phyloP scores from a whole-genome alignment of 2,329 filamentous ascomycete genomes.

The Boeremia exigua region DNA sequence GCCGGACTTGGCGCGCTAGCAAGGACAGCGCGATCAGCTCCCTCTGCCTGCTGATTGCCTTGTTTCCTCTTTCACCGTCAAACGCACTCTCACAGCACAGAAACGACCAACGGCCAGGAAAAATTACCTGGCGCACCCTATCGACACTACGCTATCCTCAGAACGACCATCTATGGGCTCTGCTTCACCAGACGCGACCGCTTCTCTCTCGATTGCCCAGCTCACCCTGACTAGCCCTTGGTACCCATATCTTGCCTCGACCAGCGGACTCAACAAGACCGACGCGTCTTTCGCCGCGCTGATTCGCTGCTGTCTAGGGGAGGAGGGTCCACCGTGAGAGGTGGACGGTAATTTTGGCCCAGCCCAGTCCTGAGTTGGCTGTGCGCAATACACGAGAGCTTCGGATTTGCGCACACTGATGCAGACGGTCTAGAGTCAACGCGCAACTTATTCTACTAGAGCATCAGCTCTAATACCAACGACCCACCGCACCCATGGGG shows the following conservation, averaged over 20 bases:
- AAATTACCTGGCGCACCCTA: slow-evolving; percentile 37
- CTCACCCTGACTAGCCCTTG: slow-evolving; percentile 45
- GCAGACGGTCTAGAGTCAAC: slow-evolving; percentile 31
- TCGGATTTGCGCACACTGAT: slow-evolving; percentile 30
- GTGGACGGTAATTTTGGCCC: slow-evolving; percentile 57
- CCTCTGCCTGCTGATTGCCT: slow-evolving; percentile 22
- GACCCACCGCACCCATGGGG: slow-evolving; percentile 31
- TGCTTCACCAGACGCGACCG: slow-evolving; percentile 44
- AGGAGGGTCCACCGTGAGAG: slow-evolving; percentile 59
- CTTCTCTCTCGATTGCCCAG: slow-evolving; percentile 37
- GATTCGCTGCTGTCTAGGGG: slow-evolving; percentile 54
- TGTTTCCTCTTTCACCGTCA: slow-evolving; percentile 21
- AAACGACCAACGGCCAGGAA: slow-evolving; percentile 34
- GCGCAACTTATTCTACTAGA: slow-evolving; percentile 16
- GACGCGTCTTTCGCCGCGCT: slow-evolving; percentile 57
- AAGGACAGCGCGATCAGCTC: slow-evolving; percentile 25
- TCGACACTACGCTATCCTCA: slow-evolving; percentile 28
- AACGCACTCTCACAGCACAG: slow-evolving; percentile 27
- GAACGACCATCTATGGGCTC: slow-evolving; percentile 54
- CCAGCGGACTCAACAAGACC: slow-evolving; percentile 47
- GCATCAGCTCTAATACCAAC: slow-evolving; percentile 15
- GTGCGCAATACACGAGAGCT: slow-evolving; percentile 27
- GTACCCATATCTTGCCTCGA: slow-evolving; percentile 42
- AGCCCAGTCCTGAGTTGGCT: slow-evolving; percentile 28
- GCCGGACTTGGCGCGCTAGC: slow-evolving; percentile 21